These are phyloP conservation scores for Marasmius oreades DNA, from an alignment of 1,284 basidiomycete genomes.

Conservation along the genomic window DNA sequence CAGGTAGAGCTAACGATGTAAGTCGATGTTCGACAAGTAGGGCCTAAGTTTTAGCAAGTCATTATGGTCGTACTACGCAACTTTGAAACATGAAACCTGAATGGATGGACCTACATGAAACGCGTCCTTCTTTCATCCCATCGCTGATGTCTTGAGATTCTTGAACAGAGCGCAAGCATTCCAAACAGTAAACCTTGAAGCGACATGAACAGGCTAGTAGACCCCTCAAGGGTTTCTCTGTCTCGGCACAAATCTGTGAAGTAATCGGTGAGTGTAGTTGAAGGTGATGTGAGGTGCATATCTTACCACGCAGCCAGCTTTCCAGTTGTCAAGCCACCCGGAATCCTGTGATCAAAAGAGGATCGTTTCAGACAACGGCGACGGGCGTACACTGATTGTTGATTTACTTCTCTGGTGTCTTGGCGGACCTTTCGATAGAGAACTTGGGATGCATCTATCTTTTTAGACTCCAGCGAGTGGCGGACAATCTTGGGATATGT, in stretches of 20 bases:
- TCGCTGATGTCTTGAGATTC: background rate
- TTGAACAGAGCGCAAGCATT: background rate
- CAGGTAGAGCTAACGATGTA: background rate
- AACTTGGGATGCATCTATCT: background rate
- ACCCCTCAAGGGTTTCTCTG: background rate
- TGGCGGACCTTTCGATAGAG: background rate
- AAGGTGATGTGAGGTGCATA: background rate
- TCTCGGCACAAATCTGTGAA: background rate
- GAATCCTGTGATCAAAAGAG: background rate
- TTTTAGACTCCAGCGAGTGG: background rate
- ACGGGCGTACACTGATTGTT: too few relatives aligned
- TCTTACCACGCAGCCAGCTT: background rate
- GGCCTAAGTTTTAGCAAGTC: background rate
- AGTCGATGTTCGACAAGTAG: background rate
- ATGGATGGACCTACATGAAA: background rate
- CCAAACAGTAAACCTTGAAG: background rate
- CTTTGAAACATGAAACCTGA: background rate
- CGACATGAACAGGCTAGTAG: background rate
- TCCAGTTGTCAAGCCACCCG: background rate
- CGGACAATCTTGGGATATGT: background rate
- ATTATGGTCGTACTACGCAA: background rate
- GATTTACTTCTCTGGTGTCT: background rate
- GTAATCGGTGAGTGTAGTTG: background rate
- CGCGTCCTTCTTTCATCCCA: background rate
- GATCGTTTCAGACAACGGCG: too few relatives aligned